Percentiles rank a stretch among this genome's conserved stretches.
phyloP scores from a whole-genome alignment of 1,139 yeast species.

The Yamadazyma conglobata region DNA sequence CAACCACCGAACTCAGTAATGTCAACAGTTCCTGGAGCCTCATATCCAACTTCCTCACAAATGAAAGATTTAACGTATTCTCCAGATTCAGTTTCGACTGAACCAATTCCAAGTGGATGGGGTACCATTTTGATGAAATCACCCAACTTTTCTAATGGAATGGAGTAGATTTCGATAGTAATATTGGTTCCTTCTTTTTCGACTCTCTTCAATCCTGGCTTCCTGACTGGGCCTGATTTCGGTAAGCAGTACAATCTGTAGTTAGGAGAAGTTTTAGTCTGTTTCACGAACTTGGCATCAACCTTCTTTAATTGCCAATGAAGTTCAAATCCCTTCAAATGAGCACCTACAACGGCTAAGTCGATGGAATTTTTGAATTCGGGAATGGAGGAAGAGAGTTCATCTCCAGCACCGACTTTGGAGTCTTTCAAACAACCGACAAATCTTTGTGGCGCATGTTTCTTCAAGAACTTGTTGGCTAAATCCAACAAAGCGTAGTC shows the following conservation, averaged over 20 bases:
- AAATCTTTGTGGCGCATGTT: conserved; percentile 27
- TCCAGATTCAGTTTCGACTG: conserved; percentile 77
- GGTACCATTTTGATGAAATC: conserved; percentile 84
- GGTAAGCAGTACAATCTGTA: conserved; percentile 84
- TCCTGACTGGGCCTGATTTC: conserved; percentile 71
- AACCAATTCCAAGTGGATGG: conserved; percentile 91
- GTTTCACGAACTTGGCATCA: conserved; percentile 65
- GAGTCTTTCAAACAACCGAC: conserved; percentile 43
- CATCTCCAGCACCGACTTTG: conserved; percentile 32
- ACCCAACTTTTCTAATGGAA: conserved; percentile 77
- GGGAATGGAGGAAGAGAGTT: conserved; percentile 36
- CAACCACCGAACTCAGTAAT: conserved; percentile 87
- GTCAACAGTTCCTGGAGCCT: conserved; percentile 65
- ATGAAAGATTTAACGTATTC: conserved; percentile 87
- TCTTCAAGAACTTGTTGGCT: conserved; percentile 65
- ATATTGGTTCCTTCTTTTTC: conserved; percentile 55
- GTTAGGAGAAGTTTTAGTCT: conserved; percentile 67
- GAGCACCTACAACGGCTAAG: conserved; percentile 96
- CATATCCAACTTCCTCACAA: conserved; percentile 87
- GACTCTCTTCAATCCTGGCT: conserved; percentile 86
- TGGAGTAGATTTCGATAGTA: conserved; percentile 74
- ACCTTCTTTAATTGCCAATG: conserved; percentile 93
- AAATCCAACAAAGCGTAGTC: conserved; percentile 86
- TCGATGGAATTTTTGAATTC: conserved; percentile 30
- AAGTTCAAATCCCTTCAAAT: conserved; percentile 79